Conservation (phyloP, 768 basidiomycete genomes). For the Cubamyces lactineus region DNA sequence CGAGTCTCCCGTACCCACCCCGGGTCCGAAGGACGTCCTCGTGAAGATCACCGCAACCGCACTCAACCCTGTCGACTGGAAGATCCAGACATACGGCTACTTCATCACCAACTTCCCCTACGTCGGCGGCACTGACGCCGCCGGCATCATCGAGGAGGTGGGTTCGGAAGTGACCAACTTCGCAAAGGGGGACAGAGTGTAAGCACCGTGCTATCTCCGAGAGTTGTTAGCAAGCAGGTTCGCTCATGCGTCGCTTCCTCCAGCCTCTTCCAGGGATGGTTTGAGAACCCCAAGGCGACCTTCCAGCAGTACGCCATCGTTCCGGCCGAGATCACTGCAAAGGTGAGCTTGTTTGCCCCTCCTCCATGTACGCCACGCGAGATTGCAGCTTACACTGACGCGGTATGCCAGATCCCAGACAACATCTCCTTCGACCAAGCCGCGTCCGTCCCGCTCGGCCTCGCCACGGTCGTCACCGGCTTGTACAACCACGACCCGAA, state of each 20-base stretch:
- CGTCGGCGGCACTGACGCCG: constrained; percentile 29
- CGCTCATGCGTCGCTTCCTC: neutral
- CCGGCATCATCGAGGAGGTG: constrained; percentile 32
- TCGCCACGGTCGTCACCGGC: constrained; percentile 42
- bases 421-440: constrained; percentile 45
- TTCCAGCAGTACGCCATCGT: constrained; percentile 36
- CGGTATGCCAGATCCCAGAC: constrained; percentile 37
- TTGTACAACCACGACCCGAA: constrained; percentile 36
- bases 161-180: constrained; percentile 41
- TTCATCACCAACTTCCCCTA: constrained; percentile 29
- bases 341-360: constrained; percentile 8
- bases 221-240: neutral
- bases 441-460: constrained; percentile 43
- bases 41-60: constrained; percentile 50
- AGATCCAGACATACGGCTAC: constrained; percentile 41
- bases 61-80: constrained; percentile 59
- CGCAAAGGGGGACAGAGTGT: constrained; percentile 40
- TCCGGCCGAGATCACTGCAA: constrained; percentile 33
- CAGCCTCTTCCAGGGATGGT: constrained; percentile 32
- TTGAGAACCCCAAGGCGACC: constrained; percentile 20
- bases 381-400: neutral
- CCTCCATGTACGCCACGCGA: too few relatives aligned
- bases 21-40: constrained; percentile 52
- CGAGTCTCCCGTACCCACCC: constrained; percentile 36
- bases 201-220: constrained; percentile 1